phyloP scores from a whole-genome alignment of 2,329 filamentous ascomycete genomes.

The Capronia coronata region DNA sequence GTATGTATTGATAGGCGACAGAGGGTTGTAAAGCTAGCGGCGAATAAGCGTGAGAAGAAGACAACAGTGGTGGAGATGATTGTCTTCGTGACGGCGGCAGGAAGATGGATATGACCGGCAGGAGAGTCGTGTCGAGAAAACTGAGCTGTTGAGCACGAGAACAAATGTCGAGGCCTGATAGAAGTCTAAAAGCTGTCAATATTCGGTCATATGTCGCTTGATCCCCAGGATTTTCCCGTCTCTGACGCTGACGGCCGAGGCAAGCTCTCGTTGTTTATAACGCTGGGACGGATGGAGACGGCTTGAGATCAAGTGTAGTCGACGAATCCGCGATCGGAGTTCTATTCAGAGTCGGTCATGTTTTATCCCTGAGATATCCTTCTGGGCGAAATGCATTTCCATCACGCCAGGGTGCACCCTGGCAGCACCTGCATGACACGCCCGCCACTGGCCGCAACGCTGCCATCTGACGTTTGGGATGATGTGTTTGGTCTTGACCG shows the following conservation, averaged over 20 bases:
- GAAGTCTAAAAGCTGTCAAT: not conserved
- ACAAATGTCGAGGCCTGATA: not conserved
- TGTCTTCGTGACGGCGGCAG: conserved; percentile 19
- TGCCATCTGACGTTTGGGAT: conserved; percentile 1
- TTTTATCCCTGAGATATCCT: not conserved
- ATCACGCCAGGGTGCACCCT: not conserved
- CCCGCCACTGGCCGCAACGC: not conserved
- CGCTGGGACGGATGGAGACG: no score
- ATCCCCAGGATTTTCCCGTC: not conserved
- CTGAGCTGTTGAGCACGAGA: not conserved
- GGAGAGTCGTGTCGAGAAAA: not conserved
- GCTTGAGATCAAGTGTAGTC: not conserved
- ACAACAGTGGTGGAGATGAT: conserved; percentile 17
- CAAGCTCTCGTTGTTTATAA: not conserved
- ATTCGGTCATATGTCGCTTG: not conserved
- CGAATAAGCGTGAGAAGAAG: conserved; percentile 7
- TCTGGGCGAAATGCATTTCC: not conserved
- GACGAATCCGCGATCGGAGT: not conserved
- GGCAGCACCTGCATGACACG: not conserved
- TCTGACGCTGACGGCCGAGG: not conserved
- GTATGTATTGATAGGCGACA: no score
- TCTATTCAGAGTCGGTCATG: not conserved
- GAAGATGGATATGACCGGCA: not conserved
- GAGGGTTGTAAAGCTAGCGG: conserved; percentile 14
- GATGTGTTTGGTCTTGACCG: not conserved